Percentiles rank a stretch among this genome's conserved stretches.
These are phyloP conservation scores for Emericellopsis atlantica DNA, from an alignment of 2,329 filamentous ascomycete species.

Conservation along the genomic window DNA sequence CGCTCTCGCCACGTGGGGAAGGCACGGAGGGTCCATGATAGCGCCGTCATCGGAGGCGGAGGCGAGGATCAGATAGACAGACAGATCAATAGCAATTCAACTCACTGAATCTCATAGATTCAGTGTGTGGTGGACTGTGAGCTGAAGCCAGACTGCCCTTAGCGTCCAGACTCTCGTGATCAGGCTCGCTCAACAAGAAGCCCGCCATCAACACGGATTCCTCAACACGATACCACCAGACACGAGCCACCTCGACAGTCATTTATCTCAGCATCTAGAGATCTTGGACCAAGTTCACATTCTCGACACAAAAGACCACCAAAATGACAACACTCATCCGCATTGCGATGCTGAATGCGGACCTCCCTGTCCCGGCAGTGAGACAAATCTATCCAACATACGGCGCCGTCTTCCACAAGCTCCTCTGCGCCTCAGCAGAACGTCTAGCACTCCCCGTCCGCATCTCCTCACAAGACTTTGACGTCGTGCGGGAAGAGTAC, in stretches of 20 bases:
- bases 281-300: conserved; percentile 88
- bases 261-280: conserved; percentile 62
- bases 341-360: conserved; percentile 10
- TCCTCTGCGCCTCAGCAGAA: conserved; percentile 6
- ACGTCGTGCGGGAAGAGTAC: conserved; percentile 20
- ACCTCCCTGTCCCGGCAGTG: conserved; percentile 8
- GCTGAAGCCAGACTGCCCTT: no score
- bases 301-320: conserved; percentile 5
- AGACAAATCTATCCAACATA: conserved; percentile 5
- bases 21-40: no score
- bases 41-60: no score
- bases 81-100: no score
- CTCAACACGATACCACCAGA: no score
- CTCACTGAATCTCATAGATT: no score
- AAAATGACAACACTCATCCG: conserved; percentile 5
- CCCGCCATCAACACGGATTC: no score
- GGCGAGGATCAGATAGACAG: no score
- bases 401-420: conserved; percentile 8
- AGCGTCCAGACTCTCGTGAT: no score
- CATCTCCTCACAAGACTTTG: conserved; percentile 17
- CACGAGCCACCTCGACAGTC: conserved; percentile 34
- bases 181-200: no score
- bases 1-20: no score
- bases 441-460: conserved; percentile 4
- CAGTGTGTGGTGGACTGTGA: no score